Conservation (phyloP, 208 protist species). For the Leishmania mexicana region DNA sequence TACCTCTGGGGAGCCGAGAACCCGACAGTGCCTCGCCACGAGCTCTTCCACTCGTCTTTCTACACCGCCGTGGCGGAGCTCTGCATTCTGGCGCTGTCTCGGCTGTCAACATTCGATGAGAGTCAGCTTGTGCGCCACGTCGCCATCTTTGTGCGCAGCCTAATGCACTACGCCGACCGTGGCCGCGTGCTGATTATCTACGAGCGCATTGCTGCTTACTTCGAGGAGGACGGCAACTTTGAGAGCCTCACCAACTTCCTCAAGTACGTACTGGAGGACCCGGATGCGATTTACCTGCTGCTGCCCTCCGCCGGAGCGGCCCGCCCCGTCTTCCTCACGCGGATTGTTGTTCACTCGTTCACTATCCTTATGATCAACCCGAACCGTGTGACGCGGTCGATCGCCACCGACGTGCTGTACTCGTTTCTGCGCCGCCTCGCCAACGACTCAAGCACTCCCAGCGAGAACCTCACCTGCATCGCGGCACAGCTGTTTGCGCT, state of each 20-base stretch:
- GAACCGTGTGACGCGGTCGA: conserved; percentile 46
- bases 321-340: conserved; percentile 71
- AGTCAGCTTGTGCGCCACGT: conserved; percentile 60
- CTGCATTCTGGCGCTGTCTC: conserved; percentile 58
- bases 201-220: conserved; percentile 54
- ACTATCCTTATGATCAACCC: conserved; percentile 60
- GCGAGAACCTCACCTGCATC: conserved; percentile 53
- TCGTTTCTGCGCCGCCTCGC: conserved; percentile 62
- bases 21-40: conserved; percentile 28
- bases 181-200: conserved; percentile 65
- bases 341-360: conserved; percentile 64
- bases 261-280: conserved; percentile 69
- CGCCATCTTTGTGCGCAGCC: conserved; percentile 74
- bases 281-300: conserved; percentile 62
- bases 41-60: conserved; percentile 73
- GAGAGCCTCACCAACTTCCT: conserved; percentile 72
- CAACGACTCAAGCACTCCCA: conserved; percentile 64
- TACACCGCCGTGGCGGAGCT: conserved; percentile 67
- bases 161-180: conserved; percentile 77
- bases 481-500: conserved; percentile 80
- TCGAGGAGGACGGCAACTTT: conserved; percentile 59
- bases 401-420: conserved; percentile 64
- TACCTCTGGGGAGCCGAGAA: conserved; percentile 83
- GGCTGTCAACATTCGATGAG: conserved; percentile 61
- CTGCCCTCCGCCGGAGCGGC: conserved; percentile 47